Evolutionary conservation across 1,139 yeast species (phyloP).

Genomic region (Hansenula sp.): DNA sequence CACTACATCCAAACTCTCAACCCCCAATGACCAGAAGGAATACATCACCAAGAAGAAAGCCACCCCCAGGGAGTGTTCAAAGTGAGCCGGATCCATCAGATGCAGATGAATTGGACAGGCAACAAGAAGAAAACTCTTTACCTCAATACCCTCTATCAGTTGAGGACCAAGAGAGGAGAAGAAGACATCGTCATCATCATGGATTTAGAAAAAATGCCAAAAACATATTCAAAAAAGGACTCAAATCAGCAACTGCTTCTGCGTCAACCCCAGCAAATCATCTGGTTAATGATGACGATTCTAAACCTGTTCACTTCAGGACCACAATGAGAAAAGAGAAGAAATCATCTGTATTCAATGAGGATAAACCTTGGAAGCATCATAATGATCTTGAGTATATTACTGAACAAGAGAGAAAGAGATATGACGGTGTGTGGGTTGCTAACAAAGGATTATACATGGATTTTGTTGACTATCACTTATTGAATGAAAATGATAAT

Average conservation of each 20-base stretch:
- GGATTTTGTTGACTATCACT: conserved; percentile 30
- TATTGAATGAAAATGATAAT: conserved; percentile 33
- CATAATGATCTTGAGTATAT: conserved; percentile 61
- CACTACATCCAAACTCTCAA: neutral
- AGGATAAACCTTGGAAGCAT: conserved; percentile 94
- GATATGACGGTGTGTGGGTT: conserved; percentile 94
- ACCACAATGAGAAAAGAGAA: conserved; percentile 69
- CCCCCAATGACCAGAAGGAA: conserved; percentile 4
- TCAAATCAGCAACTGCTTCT: conserved; percentile 11
- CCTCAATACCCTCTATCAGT: conserved; percentile 21
- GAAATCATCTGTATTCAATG: conserved; percentile 59
- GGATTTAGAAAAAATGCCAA: conserved; percentile 23
- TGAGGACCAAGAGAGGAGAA: conserved; percentile 3
- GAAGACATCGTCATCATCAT: conserved; percentile 8
- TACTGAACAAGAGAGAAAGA: conserved; percentile 70
- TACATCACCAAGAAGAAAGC: conserved; percentile 20
- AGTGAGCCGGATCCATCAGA: conserved; percentile 2
- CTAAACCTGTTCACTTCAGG: conserved; percentile 40
- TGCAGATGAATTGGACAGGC: neutral
- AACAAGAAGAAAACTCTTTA: conserved; percentile 12
- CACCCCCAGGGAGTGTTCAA: conserved; percentile 15
- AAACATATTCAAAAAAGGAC: conserved; percentile 21
- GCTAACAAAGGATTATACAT: conserved; percentile 72
- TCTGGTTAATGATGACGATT: neutral
- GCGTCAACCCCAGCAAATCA: neutral